Conservation (phyloP, 1,139 yeast genomes). For the Candida sp. region DNA sequence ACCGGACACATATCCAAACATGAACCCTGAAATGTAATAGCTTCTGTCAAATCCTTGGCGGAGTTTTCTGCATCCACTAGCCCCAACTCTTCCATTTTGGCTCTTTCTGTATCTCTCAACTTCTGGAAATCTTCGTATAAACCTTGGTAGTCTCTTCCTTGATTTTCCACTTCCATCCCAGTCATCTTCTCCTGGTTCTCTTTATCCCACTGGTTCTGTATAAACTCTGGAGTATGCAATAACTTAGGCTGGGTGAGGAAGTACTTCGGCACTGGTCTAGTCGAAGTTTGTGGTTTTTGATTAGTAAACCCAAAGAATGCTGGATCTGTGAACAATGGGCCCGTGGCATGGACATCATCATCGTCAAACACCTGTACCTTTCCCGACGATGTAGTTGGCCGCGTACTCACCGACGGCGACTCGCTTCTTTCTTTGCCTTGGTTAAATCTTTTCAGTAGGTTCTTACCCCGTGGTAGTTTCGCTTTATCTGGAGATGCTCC, state of each 20-base stretch:
- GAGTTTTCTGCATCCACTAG: constrained; percentile 89
- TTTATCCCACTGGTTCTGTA: constrained; percentile 45
- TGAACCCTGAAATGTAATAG: constrained; percentile 85
- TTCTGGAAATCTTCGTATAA: constrained; percentile 60
- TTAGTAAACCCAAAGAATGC: constrained; percentile 32
- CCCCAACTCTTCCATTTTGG: constrained; percentile 79
- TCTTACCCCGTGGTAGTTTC: constrained; percentile 3
- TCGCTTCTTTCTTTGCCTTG: constrained; percentile 1
- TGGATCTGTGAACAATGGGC: constrained; percentile 32
- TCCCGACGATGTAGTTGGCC: constrained; percentile 10
- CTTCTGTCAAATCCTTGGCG: constrained; percentile 82
- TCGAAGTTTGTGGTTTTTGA: constrained; percentile 6
- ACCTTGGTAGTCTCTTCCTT: constrained; percentile 45
- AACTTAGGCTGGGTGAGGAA: constrained; percentile 41
- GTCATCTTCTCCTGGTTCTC: constrained; percentile 45
- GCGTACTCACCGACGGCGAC: background rate
- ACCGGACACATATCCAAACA: constrained; percentile 96
- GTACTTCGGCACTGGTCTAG: constrained; percentile 43
- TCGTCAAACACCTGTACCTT: constrained; percentile 24
- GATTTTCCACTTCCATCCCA: constrained; percentile 33
- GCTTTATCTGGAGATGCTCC: background rate
- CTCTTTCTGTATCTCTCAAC: constrained; percentile 79
- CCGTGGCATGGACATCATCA: constrained; percentile 29
- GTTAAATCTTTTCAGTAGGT: constrained; percentile 8
- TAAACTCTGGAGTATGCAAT: constrained; percentile 36